Evolutionary conservation across 176 grass and related monocot species (phyloP).

Genomic region (Carex kokanica): DNA sequence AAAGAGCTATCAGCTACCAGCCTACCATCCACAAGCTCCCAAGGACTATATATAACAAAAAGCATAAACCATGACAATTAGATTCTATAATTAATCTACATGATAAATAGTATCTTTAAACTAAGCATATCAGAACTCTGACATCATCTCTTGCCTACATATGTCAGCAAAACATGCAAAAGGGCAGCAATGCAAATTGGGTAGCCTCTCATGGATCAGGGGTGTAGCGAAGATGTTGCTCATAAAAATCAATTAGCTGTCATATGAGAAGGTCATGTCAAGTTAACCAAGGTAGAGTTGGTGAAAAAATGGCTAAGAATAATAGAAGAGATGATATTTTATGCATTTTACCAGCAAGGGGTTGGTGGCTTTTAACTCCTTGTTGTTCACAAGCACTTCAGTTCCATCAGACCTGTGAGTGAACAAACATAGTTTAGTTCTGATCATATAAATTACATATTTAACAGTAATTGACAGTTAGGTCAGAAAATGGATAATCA

Average conservation of each 20-base stretch:
- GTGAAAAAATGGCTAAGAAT: background rate
- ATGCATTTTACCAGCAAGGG: slow-evolving; percentile 65
- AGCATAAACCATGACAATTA: background rate
- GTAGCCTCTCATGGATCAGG: slow-evolving; percentile 42
- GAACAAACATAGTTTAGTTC: background rate
- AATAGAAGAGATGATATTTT: slow-evolving; percentile 25
- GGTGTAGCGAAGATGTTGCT: slow-evolving; percentile 75
- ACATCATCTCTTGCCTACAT: background rate
- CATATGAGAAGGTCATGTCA: slow-evolving; percentile 29
- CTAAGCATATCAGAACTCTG: background rate
- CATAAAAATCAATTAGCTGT: slow-evolving; percentile 94
- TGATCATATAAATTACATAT: background rate
- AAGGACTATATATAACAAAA: slow-evolving; percentile 6
- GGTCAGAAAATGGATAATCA: background rate
- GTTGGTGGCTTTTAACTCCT: slow-evolving; percentile 62
- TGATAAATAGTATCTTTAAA: background rate
- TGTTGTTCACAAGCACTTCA: slow-evolving; percentile 71
- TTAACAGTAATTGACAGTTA: background rate
- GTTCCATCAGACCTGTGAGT: slow-evolving; percentile 64
- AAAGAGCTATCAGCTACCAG: background rate
- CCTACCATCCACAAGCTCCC: background rate
- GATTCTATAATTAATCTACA: slow-evolving; percentile 10
- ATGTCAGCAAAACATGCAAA: background rate
- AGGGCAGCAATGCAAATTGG: background rate
- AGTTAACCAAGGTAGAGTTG: background rate